These are phyloP conservation scores for Xylariales sp. DNA, from an alignment of 2,329 filamentous ascomycete genomes.

Conservation along the genomic window DNA sequence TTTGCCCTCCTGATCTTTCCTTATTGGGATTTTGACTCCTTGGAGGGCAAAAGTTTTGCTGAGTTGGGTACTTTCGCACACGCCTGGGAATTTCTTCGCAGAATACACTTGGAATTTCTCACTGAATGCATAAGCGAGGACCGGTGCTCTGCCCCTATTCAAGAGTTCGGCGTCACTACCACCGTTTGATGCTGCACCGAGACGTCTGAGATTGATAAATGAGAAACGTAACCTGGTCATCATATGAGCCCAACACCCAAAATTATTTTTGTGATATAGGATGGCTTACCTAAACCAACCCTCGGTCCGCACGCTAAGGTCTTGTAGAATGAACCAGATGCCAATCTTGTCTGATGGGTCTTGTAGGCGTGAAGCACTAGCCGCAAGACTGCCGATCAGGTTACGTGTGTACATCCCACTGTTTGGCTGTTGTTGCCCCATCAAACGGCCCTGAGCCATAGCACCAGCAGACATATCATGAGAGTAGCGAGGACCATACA, in stretches of 20 bases:
- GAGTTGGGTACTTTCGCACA: constrained; percentile 90
- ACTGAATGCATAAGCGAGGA: constrained; percentile 87
- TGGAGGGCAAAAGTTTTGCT: constrained; percentile 95
- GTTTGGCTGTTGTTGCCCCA: constrained; percentile 60
- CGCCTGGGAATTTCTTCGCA: constrained; percentile 97
- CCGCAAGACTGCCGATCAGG: constrained; percentile 89
- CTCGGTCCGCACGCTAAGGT: constrained; percentile 93
- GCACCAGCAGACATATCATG: constrained; percentile 53
- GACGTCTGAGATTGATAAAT: constrained; percentile 84
- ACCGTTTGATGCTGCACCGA: constrained; percentile 51
- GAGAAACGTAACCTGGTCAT: constrained; percentile 68
- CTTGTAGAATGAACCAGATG: constrained; percentile 97
- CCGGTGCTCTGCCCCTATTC: constrained; percentile 80
- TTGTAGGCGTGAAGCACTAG: constrained; percentile 85
- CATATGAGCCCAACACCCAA: constrained; percentile 28
- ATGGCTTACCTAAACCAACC: constrained; percentile 82
- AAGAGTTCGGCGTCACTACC: constrained; percentile 61
- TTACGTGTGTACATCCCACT: constrained; percentile 94
- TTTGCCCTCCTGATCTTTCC: constrained; percentile 75
- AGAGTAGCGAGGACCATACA: constrained; percentile 50
- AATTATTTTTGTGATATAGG: constrained; percentile 3
- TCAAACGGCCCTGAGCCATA: constrained; percentile 49
- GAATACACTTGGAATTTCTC: constrained; percentile 93
- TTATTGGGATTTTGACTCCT: constrained; percentile 95
- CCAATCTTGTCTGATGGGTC: constrained; percentile 85